Evolutionary conservation across 1,284 basidiomycete species (phyloP), one percentile per base, ranked within the genome.

Genomic region (Apiotrichum porosum): DNA sequence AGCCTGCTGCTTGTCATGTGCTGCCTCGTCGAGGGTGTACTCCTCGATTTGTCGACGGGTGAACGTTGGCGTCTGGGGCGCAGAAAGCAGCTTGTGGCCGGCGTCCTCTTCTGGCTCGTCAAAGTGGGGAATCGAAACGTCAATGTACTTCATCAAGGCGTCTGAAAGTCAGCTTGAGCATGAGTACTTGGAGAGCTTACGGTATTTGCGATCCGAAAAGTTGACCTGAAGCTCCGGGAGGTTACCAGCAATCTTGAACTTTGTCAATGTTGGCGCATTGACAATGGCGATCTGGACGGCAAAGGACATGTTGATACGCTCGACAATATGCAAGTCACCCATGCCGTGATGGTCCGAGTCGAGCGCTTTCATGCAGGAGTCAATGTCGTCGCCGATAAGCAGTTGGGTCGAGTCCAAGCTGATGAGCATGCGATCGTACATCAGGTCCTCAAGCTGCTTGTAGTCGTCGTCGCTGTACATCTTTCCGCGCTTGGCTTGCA

Each of bases 131-230:
- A 99, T 84, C 24, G 86, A 83, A 12, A 92, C 85, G 61, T 97
- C 92, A 62, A 98, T 83, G 55, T 98, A 80, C 17, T 86, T 83
- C 88, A 98, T 92, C 37, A 98, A 75, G 3, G 86, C 82, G 73
- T 94, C 63, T 67, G 52, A 21, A 8, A 15, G 18, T 33, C 33
- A 44, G 37, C 26, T 28, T 4, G n/a, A n/a, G n/a, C n/a, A n/a
- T n/a, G n/a, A n/a, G n/a, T n/a, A n/a, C n/a, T n/a, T n/a, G n/a
- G n/a, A n/a, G n/a, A 4, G 60, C 65, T 54, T 45, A 67, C 66
- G 90, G 76, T 99, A 99, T 73, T 98, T 99, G 19, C 80, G 80
- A 61, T 98, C 95, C 6, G 95, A 98, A 54, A 98, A 80, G 73
- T 99, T 98, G 68, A 97, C 80, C 62, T 88, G 85, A 6, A 99